Evolutionary conservation across 306 rosid species (phyloP).

Genomic region (Sindora glabra): DNA sequence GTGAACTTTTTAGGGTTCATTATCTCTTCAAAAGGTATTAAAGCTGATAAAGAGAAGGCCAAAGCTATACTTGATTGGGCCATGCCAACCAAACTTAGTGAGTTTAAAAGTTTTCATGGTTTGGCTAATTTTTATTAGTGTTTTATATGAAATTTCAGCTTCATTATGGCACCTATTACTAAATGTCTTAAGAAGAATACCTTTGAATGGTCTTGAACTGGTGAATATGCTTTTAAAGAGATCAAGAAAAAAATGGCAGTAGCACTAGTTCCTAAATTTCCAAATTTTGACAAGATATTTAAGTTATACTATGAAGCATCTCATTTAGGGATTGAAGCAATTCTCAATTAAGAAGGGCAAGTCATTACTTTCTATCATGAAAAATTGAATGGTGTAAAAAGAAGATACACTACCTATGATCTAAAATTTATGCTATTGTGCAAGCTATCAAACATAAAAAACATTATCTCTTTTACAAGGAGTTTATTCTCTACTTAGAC

Average conservation of each 20-base stretch:
- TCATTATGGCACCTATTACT: no score
- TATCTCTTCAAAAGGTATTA: no score
- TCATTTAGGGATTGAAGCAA: background rate
- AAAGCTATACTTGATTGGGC: no score
- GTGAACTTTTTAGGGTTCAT: no score
- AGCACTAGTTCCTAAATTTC: background rate
- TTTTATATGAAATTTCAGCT: no score
- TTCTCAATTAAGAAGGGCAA: background rate
- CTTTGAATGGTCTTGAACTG: no score
- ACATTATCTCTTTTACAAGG: background rate
- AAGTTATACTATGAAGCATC: background rate
- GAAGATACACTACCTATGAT: background rate
- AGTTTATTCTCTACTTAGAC: background rate
- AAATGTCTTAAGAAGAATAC: no score
- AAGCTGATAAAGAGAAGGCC: no score
- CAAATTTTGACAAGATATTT: background rate
- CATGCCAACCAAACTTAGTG: no score
- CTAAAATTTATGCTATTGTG: background rate
- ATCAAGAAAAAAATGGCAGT: background rate
- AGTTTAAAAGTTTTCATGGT: no score
- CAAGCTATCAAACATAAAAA: background rate
- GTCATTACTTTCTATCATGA: background rate
- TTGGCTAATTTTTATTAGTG: no score
- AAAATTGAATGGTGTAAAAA: background rate
- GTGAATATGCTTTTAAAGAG: no score